Evolutionary conservation across 1,284 basidiomycete genomes (phyloP).

Genomic region (Apiotrichum porosum): DNA sequence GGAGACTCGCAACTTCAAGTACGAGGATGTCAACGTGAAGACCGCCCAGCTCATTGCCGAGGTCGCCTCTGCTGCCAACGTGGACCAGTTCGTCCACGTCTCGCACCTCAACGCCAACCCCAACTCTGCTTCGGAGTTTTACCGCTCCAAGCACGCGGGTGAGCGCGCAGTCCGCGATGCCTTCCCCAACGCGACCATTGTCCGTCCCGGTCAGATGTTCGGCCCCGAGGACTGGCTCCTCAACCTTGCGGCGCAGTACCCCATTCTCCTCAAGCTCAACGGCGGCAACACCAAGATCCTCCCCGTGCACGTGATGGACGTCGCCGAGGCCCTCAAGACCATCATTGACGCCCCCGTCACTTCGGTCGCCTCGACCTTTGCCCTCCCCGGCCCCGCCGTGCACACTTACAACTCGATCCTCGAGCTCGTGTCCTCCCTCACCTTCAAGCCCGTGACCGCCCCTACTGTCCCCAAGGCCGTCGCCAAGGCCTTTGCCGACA

Average conservation of each 20-base stretch:
- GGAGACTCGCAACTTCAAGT: conserved; percentile 88
- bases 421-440: conserved; percentile 73
- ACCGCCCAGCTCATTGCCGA: conserved; percentile 70
- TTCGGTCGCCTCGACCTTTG: conserved; percentile 62
- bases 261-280: conserved; percentile 94
- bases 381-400: conserved; percentile 82
- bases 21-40: conserved; percentile 55
- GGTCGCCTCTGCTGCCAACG: conserved; percentile 70
- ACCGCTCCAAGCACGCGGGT: conserved; percentile 83
- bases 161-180: conserved; percentile 80
- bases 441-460: conserved; percentile 65
- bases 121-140: conserved; percentile 75
- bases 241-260: conserved; percentile 86
- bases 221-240: conserved; percentile 93
- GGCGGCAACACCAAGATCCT: conserved; percentile 77
- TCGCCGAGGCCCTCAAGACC: conserved; percentile 83
- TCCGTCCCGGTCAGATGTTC: conserved; percentile 79
- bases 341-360: conserved; percentile 62
- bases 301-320: conserved; percentile 90
- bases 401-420: conserved; percentile 82
- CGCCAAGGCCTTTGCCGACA: conserved; percentile 62
- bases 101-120: conserved; percentile 89
- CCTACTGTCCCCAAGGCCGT: conserved; percentile 73
- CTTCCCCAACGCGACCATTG: conserved; percentile 84
- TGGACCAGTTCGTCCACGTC: conserved; percentile 85